A percentile compares a stretch with the other conserved stretches of the same genome.
phyloP scores from a whole-genome alignment of 306 rosid genomes.

The Boehmeria nivea region DNA sequence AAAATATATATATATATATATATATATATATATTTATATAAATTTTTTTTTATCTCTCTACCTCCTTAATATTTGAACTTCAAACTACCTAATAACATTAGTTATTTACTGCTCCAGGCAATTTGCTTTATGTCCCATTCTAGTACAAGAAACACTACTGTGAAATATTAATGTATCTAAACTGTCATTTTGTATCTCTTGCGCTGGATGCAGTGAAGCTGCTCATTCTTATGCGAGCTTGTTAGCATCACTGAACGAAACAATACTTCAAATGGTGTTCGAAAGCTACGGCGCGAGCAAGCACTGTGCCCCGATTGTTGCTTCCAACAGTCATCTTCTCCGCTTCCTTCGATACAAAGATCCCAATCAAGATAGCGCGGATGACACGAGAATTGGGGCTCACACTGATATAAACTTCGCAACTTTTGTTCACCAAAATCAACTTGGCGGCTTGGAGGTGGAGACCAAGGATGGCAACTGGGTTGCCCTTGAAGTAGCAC shows the following conservation, averaged over 20 bases:
- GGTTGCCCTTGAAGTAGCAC: background rate
- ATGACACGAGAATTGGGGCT: conserved; percentile 4
- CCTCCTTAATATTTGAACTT: too few species aligned
- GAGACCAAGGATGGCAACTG: conserved; percentile 3
- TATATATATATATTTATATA: too few species aligned
- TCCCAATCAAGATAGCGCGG: background rate
- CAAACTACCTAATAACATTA: too few species aligned
- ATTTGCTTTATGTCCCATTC: too few species aligned
- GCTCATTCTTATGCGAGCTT: conserved; percentile 3
- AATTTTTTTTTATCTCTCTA: too few species aligned
- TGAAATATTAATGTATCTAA: too few species aligned
- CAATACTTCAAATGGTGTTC: conserved; percentile 3
- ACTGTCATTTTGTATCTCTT: too few species aligned
- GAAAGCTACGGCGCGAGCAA: conserved; percentile 5
- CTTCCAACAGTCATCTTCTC: conserved; percentile 13
- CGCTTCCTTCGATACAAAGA: conserved; percentile 6
- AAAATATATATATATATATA: too few species aligned
- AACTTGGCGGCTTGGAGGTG: conserved; percentile 16
- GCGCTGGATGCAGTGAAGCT: conserved; percentile 12
- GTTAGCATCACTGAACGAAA: conserved; percentile 4
- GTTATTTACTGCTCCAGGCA: too few species aligned
- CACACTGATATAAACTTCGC: background rate
- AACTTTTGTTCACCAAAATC: conserved; percentile 7
- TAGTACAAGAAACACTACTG: too few species aligned
- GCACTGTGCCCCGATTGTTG: background rate